Evolutionary conservation across 352 stramenopile species (phyloP).

Genomic region (Pythium brachiatum): DNA sequence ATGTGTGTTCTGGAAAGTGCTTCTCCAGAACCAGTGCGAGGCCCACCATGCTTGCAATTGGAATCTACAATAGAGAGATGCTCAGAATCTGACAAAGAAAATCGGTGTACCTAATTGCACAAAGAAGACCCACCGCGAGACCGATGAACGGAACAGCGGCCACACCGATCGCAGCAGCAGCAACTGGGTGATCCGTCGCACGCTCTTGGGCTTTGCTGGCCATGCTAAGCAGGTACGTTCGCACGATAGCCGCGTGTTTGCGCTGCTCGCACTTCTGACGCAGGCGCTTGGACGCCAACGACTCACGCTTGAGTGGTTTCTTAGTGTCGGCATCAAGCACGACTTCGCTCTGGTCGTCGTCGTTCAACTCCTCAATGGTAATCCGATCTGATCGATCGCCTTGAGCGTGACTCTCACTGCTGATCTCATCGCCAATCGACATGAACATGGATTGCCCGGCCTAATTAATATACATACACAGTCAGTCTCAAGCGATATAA

Average conservation of each 20-base stretch:
- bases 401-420: slow-evolving; percentile 26
- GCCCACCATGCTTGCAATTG: slow-evolving; percentile 64
- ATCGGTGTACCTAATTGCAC: not conserved
- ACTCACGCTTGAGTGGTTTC: slow-evolving; percentile 4
- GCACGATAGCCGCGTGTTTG: slow-evolving; percentile 40
- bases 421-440: slow-evolving; percentile 61
- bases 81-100: not conserved
- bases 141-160: slow-evolving; percentile 74
- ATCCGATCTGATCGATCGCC: slow-evolving; percentile 52
- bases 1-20: slow-evolving; percentile 75
- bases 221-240: slow-evolving; percentile 48
- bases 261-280: slow-evolving; percentile 26
- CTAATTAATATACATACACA: slow-evolving; percentile 8
- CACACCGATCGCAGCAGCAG: slow-evolving; percentile 56
- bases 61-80: slow-evolving; percentile 37
- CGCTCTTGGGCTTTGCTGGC: slow-evolving; percentile 36
- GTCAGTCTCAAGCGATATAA: too few species aligned
- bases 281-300: slow-evolving; percentile 10
- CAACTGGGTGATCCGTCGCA: slow-evolving; percentile 54
- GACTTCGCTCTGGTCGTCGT: slow-evolving; percentile 21
- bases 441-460: slow-evolving; percentile 66
- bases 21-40: slow-evolving; percentile 74
- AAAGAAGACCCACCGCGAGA: slow-evolving; percentile 44
- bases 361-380: slow-evolving; percentile 64
- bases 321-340: not conserved